These are phyloP conservation scores for Glycine tomentella DNA, from an alignment of 306 rosid species.

Conservation along the genomic window DNA sequence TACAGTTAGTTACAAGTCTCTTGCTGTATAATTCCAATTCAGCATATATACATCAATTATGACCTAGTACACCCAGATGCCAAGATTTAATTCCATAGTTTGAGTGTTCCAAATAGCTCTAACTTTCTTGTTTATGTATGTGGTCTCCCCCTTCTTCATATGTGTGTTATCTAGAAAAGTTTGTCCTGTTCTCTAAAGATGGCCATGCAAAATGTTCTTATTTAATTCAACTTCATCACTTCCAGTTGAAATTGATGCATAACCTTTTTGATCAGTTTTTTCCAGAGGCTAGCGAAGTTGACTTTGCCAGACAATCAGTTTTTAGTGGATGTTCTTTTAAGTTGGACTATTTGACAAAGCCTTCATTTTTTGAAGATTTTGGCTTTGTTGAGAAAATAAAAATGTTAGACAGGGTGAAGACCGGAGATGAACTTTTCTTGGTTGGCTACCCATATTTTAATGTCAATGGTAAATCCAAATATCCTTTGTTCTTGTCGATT, in stretches of 20 bases:
- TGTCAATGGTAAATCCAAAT: conserved; percentile 77
- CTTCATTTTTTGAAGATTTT: conserved; percentile 93
- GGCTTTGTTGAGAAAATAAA: conserved; percentile 87
- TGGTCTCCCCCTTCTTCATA: conserved; percentile 22
- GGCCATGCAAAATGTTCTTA: not conserved
- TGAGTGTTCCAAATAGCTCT: conserved; percentile 34
- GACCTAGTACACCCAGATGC: conserved; percentile 15
- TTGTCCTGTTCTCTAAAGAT: conserved; percentile 38
- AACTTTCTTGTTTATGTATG: conserved; percentile 18
- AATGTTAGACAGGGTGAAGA: conserved; percentile 90
- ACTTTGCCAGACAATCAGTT: conserved; percentile 79
- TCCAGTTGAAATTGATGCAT: conserved; percentile 46
- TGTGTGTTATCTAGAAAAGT: not conserved
- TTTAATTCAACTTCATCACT: conserved; percentile 40
- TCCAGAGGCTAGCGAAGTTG: conserved; percentile 96
- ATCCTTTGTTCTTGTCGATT: conserved; percentile 38
- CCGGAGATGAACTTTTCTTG: conserved; percentile 83
- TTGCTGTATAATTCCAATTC: not conserved
- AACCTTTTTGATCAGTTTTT: conserved; percentile 76
- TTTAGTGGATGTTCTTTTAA: conserved; percentile 85
- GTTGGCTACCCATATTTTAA: conserved; percentile 95
- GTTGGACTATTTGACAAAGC: conserved; percentile 95
- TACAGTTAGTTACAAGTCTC: conserved; percentile 31
- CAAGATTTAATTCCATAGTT: conserved; percentile 25
- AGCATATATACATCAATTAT: not conserved